Base-by-base conservation (phyloP, 1,284 basidiomycete genomes). In the Moesziomyces sp. region DNA sequence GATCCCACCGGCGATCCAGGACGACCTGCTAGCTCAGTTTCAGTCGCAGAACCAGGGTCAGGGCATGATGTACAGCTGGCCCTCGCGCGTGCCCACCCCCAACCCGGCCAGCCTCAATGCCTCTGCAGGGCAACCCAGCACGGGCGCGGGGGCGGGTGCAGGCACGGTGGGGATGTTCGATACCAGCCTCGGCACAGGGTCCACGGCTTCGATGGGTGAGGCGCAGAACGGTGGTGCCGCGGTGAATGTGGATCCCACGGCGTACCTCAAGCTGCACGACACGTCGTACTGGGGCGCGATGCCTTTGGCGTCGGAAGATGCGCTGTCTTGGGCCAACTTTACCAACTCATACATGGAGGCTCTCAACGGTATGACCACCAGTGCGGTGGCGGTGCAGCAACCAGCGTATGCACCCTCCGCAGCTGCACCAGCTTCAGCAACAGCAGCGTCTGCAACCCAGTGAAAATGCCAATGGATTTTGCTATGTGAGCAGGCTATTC, bases 211-310 rank as follows among this genome's bases (percentile, higher is more conserved):
- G 16, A 40, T 40, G 16, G 38, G 11, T 7, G 38, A n/a, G 6
- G 7, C 16, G 16, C 38, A 18, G 16, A 50, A 19, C 7, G 26
- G 24, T 9, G 43, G 38, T 0, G 23, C 23, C n/a, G n/a, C 24
- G 26, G 30, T 50, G 21, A 19, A 28, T 26, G 66, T 72, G 19
- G 58, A 66, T 35, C 63, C 68, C n/a, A 65, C 55, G 2, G 73
- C 68, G 5, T 68, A 67, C 19, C 60, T 75, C 46, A 60, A 65
- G 47, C 50, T 75, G 23, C 73, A 75, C 60, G 73, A 75, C 40
- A 63, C 73, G 18, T 67, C 68, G 53, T 75, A 71, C 28, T 75
- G 73, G 73, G 73, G 70, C 35, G 68, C 68, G 3, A 75, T 75
- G 73, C 73, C 73, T 14, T 21, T 75, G 6, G 55, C 61, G 14